These are phyloP conservation scores for Amanita molliuscula DNA, from an alignment of 768 basidiomycete genomes.

Conservation along the genomic window DNA sequence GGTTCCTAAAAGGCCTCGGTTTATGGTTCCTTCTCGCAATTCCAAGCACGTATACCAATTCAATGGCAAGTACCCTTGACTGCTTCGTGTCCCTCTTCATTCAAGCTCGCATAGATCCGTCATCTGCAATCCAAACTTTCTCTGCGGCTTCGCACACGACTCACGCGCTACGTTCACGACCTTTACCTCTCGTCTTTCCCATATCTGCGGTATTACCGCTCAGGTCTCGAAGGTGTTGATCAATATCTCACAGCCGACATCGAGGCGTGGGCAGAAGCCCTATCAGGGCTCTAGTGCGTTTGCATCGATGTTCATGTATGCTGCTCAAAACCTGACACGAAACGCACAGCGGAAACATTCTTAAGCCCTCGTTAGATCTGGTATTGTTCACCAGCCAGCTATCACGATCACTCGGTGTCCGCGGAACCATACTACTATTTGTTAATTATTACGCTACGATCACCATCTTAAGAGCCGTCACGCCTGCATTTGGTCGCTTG, in stretches of 20 bases:
- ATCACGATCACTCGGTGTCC: slow-evolving; percentile 72
- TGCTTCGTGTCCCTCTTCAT: neutral
- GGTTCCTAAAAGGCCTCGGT: slow-evolving; percentile 72
- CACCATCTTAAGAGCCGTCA: slow-evolving; percentile 70
- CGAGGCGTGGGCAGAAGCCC: slow-evolving; percentile 76
- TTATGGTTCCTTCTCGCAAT: slow-evolving; percentile 89
- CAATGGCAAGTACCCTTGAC: slow-evolving; percentile 52
- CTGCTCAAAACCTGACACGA: neutral
- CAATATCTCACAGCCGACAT: slow-evolving; percentile 94
- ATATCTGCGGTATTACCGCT: slow-evolving; percentile 60
- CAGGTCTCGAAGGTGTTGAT: slow-evolving; percentile 64
- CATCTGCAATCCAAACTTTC: slow-evolving; percentile 84
- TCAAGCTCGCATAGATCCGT: slow-evolving; percentile 46
- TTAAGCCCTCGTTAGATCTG: slow-evolving; percentile 87
- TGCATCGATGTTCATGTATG: neutral
- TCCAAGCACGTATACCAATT: slow-evolving; percentile 92
- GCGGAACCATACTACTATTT: slow-evolving; percentile 76
- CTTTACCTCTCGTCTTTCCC: slow-evolving; percentile 77
- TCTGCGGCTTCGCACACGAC: slow-evolving; percentile 69
- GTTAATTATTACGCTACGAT: slow-evolving; percentile 83
- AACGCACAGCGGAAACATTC: slow-evolving; percentile 67
- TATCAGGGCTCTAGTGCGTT: slow-evolving; percentile 81
- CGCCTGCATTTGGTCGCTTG: slow-evolving; percentile 86
- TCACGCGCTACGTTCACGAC: slow-evolving; percentile 88
- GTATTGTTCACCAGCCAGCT: slow-evolving; percentile 90